Evolutionary conservation across 768 basidiomycete species (phyloP).

Genomic region (Lentinula edodes): DNA sequence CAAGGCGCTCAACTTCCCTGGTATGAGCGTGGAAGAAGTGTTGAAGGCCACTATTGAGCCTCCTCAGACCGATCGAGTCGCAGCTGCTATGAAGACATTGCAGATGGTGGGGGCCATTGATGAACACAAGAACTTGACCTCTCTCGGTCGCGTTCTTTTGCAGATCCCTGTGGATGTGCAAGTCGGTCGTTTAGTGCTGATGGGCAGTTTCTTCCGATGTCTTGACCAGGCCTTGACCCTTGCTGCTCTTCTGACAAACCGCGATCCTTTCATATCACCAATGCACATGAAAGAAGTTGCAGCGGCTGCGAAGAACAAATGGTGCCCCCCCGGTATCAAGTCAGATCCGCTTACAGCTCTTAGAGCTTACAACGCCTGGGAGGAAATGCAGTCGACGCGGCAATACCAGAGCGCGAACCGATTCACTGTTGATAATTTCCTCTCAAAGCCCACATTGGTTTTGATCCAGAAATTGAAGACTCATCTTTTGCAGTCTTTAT

Average conservation of each 20-base stretch:
- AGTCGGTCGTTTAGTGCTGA: conserved; percentile 84
- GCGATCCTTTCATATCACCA: conserved; percentile 88
- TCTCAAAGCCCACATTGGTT: conserved; percentile 79
- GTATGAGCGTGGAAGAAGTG: conserved; percentile 82
- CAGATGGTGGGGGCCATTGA: conserved; percentile 88
- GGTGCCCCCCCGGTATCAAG: conserved; percentile 73
- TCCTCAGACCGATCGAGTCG: conserved; percentile 70
- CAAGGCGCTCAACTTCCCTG: conserved; percentile 87
- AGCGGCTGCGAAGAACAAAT: conserved; percentile 65
- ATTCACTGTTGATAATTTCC: conserved; percentile 83
- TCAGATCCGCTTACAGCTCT: conserved; percentile 81
- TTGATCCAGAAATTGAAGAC: conserved; percentile 76
- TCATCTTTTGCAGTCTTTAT: conserved; percentile 72
- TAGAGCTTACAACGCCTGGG: conserved; percentile 81
- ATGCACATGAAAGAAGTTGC: conserved; percentile 71
- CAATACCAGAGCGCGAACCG: conserved; percentile 61
- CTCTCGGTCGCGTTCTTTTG: conserved; percentile 82
- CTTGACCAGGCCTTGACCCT: conserved; percentile 82
- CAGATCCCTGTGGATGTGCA: conserved; percentile 88
- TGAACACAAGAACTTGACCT: conserved; percentile 66
- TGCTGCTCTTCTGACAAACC: conserved; percentile 85
- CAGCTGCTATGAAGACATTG: conserved; percentile 72
- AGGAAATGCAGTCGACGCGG: conserved; percentile 58
- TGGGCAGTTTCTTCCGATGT: conserved; percentile 90
- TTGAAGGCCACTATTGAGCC: conserved; percentile 83